Percentiles rank a stretch among this genome's conserved stretches.
These are phyloP conservation scores for Vigna reflexopilosa DNA, from an alignment of 306 rosid genomes.

Conservation along the genomic window DNA sequence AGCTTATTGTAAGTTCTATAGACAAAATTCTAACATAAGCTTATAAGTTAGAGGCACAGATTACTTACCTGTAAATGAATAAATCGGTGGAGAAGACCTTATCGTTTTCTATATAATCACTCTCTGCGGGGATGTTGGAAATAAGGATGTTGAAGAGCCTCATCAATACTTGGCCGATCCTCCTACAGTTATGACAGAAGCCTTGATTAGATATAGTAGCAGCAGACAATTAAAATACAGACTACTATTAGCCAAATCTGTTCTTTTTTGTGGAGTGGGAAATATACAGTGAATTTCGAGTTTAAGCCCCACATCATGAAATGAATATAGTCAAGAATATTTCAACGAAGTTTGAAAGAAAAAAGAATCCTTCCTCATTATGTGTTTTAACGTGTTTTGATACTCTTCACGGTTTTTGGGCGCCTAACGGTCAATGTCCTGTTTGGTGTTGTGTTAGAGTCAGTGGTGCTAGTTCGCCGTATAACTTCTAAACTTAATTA, in stretches of 20 bases:
- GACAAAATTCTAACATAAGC: neutral
- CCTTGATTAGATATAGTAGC: constrained; percentile 27
- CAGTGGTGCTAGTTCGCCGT: too few relatives aligned
- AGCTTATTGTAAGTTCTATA: neutral
- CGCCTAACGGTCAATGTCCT: too few relatives aligned
- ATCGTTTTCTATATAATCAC: constrained; percentile 40
- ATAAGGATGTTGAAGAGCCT: constrained; percentile 86
- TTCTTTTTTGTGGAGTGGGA: neutral
- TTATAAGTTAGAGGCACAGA: neutral
- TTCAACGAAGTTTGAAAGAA: neutral
- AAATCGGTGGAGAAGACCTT: constrained; percentile 12
- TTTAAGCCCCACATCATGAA: neutral
- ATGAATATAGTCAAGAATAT: neutral
- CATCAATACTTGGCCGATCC: constrained; percentile 79
- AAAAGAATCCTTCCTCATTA: neutral
- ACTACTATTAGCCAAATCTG: neutral
- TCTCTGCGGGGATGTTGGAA: constrained; percentile 66
- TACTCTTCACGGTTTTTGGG: too few relatives aligned
- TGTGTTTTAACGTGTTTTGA: too few relatives aligned
- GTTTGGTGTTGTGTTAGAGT: too few relatives aligned
- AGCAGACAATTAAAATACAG: constrained; percentile 16
- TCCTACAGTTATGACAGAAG: constrained; percentile 60
- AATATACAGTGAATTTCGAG: neutral
- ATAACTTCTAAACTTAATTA: too few relatives aligned
- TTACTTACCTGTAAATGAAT: constrained; percentile 35